phyloP scores from a whole-genome alignment of 2,329 filamentous ascomycete genomes.

The Cladosporium halotolerans region DNA sequence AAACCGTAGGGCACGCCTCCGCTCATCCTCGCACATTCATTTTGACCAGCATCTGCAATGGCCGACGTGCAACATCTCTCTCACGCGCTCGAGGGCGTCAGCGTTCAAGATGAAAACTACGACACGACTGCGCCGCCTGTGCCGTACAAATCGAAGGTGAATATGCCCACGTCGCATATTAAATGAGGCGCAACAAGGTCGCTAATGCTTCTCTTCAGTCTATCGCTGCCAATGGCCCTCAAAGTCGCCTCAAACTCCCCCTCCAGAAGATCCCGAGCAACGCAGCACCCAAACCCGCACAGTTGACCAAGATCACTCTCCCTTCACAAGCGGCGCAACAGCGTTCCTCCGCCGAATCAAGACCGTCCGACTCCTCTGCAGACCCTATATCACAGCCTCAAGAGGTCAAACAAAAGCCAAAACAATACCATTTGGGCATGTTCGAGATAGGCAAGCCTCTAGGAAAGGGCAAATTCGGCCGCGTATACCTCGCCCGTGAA shows the following conservation, averaged over 20 bases:
- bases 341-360: constrained; percentile 29
- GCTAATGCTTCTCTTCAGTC: background rate
- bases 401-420: constrained; percentile 33
- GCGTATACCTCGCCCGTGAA: constrained; percentile 79
- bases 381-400: constrained; percentile 35
- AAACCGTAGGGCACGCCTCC: background rate
- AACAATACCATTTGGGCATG: constrained; percentile 80
- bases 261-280: constrained; percentile 84
- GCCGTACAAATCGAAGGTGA: constrained; percentile 12
- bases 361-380: constrained; percentile 25
- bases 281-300: constrained; percentile 38
- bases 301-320: constrained; percentile 60
- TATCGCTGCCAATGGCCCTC: constrained; percentile 21
- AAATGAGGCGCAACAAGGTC: constrained; percentile 3
- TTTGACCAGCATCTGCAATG: constrained; percentile 17
- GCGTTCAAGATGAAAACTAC: constrained; percentile 81
- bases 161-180: background rate
- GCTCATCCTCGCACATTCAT: background rate
- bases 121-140: constrained; percentile 45
- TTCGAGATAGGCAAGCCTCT: constrained; percentile 86
- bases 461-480: constrained; percentile 81
- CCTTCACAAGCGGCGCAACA: constrained; percentile 59
- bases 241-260: constrained; percentile 62
- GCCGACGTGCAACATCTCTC: constrained; percentile 68
- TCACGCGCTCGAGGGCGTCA: constrained; percentile 81